phyloP scores from a whole-genome alignment of 1,284 basidiomycete genomes.

The Ustanciosporium gigantosporum region DNA sequence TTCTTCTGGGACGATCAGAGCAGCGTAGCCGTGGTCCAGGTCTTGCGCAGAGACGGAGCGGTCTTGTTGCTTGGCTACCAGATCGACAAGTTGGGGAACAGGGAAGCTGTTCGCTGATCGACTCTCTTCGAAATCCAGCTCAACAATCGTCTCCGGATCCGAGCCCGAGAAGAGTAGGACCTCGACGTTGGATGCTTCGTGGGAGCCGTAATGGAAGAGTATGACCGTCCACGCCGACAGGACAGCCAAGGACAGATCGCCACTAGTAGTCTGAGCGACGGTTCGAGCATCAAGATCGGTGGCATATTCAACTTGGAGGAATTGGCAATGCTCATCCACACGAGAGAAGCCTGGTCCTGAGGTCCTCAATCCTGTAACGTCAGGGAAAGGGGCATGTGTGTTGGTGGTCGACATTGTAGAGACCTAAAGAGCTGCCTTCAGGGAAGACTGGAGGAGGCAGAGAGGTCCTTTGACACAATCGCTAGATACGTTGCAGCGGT shows the following conservation, averaged over 20 bases:
- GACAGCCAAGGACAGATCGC: constrained; percentile 17
- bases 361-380: constrained; percentile 51
- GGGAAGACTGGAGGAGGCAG: no score
- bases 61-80: background rate
- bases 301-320: constrained; percentile 6
- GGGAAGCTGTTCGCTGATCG: constrained; percentile 5
- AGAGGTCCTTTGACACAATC: no score
- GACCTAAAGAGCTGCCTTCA: no score
- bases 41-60: background rate
- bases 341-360: constrained; percentile 35
- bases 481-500: no score
- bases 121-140: constrained; percentile 29
- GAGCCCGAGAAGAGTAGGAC: constrained; percentile 7
- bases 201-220: constrained; percentile 34
- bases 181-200: constrained; percentile 32
- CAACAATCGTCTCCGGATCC: constrained; percentile 9
- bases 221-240: constrained; percentile 31
- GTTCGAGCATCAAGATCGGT: constrained; percentile 3
- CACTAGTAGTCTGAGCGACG: constrained; percentile 4
- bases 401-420: background rate
- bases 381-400: constrained; percentile 49
- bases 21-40: constrained; percentile 31
- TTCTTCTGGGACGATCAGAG: constrained; percentile 4
- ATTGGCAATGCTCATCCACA: constrained; percentile 18
- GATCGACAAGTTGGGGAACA: constrained; percentile 4